A percentile compares a stretch with the other conserved stretches of the same genome.
Conservation (phyloP, 2,329 filamentous ascomycete genomes). For the Diplocarpon mali region DNA sequence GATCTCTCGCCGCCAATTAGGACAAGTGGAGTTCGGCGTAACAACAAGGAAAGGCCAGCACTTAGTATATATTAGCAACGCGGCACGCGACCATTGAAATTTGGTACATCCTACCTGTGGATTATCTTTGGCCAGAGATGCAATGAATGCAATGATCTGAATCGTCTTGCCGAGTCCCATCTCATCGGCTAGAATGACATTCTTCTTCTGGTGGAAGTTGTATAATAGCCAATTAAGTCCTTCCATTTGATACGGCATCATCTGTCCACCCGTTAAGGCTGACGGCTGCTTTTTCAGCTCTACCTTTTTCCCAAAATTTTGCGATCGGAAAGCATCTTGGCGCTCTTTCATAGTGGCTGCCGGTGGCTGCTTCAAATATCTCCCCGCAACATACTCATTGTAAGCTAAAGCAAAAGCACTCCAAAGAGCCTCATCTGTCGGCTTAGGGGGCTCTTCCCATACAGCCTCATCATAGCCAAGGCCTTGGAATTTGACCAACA, state of each 20-base stretch:
- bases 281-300: conserved; percentile 63
- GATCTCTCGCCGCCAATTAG: conserved; percentile 96
- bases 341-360: conserved; percentile 53
- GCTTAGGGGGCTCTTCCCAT: conserved; percentile 71
- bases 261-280: conserved; percentile 61
- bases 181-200: conserved; percentile 88
- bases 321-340: conserved; percentile 53
- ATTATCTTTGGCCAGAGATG: conserved; percentile 56
- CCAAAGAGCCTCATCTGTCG: conserved; percentile 56
- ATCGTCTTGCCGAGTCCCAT: conserved; percentile 98
- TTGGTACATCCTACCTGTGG: conserved; percentile 30
- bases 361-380: conserved; percentile 51
- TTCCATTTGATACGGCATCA: conserved; percentile 91
- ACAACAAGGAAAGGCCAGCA: conserved; percentile 92
- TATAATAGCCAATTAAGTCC: conserved; percentile 93
- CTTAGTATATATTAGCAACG: conserved; percentile 40
- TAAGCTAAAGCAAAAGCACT: conserved; percentile 74
- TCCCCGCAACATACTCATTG: conserved; percentile 71
- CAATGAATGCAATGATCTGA: conserved; percentile 75
- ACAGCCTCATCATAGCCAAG: conserved; percentile 83
- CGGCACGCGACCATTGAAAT: conserved; percentile 9
- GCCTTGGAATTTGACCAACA: conserved; percentile 85
- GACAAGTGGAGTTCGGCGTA: conserved; percentile 87
- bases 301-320: conserved; percentile 53
- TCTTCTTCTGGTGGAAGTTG: conserved; percentile 73